A percentile compares a stretch with the other conserved stretches of the same genome.
Evolutionary conservation across 441 rosid species (phyloP).

Genomic region (Omphalea diandra): DNA sequence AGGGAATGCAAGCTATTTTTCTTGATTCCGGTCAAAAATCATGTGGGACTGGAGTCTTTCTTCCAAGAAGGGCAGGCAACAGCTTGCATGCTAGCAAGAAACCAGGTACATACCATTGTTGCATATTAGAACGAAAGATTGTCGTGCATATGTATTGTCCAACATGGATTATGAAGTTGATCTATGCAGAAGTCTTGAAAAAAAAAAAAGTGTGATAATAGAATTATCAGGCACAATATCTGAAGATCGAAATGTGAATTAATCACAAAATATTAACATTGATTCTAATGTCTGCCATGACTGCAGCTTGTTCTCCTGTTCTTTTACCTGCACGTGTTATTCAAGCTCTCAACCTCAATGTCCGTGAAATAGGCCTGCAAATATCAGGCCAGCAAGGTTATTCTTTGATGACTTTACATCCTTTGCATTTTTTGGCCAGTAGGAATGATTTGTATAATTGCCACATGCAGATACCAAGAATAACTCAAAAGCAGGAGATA

Average conservation of each 20-base stretch:
- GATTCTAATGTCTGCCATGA: neutral
- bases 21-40: constrained; percentile 57
- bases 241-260: neutral
- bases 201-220: no score
- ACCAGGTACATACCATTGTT: constrained; percentile 42
- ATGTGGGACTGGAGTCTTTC: constrained; percentile 91
- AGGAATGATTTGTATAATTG: neutral
- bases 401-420: neutral
- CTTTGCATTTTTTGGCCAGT: neutral
- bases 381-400: constrained; percentile 60
- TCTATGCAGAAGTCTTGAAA: no score
- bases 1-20: constrained; percentile 83
- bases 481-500: constrained; percentile 34
- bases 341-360: constrained; percentile 77
- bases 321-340: constrained; percentile 82
- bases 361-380: constrained; percentile 60
- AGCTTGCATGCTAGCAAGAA: constrained; percentile 39
- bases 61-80: constrained; percentile 48
- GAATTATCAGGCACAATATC: neutral
- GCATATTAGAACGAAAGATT: neutral
- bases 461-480: constrained; percentile 26
- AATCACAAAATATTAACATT: neutral
- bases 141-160: no score
- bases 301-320: constrained; percentile 81
- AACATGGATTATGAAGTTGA: no score